Percentiles rank a stretch among this genome's conserved stretches.
These are phyloP conservation scores for Rhizophagus prolifer DNA, from an alignment of 192 early-diverging fungal species.

Conservation along the genomic window DNA sequence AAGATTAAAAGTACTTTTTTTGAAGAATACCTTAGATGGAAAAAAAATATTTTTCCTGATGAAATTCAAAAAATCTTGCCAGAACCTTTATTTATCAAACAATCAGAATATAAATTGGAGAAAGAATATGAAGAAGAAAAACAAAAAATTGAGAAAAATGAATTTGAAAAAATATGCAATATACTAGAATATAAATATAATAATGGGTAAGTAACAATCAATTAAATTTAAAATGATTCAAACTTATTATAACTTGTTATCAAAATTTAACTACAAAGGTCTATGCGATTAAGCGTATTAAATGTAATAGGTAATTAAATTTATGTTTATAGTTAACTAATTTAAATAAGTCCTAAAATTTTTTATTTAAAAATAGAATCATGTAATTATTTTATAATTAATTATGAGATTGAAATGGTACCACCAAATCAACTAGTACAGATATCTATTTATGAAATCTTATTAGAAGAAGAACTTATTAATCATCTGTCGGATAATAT, in stretches of 20 bases:
- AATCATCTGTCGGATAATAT: not conserved
- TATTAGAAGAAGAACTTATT: not conserved
- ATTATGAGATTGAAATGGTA: too few species aligned
- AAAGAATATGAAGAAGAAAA: not conserved
- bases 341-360: too few species aligned
- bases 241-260: too few species aligned
- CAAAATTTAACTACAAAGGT: too few species aligned
- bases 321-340: too few species aligned
- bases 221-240: too few species aligned
- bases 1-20: not conserved
- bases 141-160: not conserved
- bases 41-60: not conserved
- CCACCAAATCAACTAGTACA: not conserved
- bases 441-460: not conserved
- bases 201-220: not conserved
- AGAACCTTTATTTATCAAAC: not conserved
- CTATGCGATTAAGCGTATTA: too few species aligned
- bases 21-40: not conserved
- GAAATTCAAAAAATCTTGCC: not conserved
- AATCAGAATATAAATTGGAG: not conserved
- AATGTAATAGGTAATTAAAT: too few species aligned
- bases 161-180: not conserved
- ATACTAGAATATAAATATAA: not conserved
- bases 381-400: too few species aligned
- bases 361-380: too few species aligned